These are phyloP conservation scores for Stenogyne calaminthoides DNA, from an alignment of 305 asterid species.

Conservation along the genomic window DNA sequence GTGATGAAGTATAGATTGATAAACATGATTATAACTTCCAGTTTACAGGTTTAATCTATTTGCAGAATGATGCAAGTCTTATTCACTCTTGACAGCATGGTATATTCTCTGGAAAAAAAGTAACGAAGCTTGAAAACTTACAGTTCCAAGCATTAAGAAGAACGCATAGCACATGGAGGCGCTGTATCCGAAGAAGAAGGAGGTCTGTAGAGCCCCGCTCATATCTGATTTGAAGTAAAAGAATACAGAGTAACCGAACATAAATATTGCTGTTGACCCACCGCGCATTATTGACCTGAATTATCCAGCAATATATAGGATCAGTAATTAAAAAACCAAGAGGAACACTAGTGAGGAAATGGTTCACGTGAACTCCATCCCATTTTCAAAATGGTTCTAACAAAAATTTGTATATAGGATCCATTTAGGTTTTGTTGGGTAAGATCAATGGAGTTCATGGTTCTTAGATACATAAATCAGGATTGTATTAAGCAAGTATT, in stretches of 20 bases:
- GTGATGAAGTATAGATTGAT: conserved; percentile 3
- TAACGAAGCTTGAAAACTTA: conserved; percentile 65
- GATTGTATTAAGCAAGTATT: background rate
- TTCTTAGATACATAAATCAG: no score
- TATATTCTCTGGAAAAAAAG: conserved; percentile 62
- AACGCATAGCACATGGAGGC: conserved; percentile 74
- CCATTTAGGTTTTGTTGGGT: no score
- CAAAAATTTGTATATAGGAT: no score
- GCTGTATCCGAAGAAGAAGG: conserved; percentile 70
- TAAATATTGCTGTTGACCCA: conserved; percentile 72
- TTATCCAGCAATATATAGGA: conserved; percentile 9
- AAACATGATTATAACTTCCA: background rate
- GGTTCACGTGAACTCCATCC: no score
- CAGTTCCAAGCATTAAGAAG: conserved; percentile 76
- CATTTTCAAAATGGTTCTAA: no score
- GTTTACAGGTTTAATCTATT: conserved; percentile 4
- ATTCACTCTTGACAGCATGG: conserved; percentile 74
- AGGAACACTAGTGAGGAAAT: no score
- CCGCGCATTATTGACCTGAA: conserved; percentile 81
- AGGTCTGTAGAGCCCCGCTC: conserved; percentile 67
- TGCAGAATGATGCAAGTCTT: conserved; percentile 27
- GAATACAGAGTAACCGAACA: conserved; percentile 62
- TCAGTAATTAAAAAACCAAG: conserved; percentile 11
- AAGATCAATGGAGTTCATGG: no score
- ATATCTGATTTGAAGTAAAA: conserved; percentile 69